phyloP scores from a whole-genome alignment of 1,284 basidiomycete species.

The Cryptococcus amylolentus region DNA sequence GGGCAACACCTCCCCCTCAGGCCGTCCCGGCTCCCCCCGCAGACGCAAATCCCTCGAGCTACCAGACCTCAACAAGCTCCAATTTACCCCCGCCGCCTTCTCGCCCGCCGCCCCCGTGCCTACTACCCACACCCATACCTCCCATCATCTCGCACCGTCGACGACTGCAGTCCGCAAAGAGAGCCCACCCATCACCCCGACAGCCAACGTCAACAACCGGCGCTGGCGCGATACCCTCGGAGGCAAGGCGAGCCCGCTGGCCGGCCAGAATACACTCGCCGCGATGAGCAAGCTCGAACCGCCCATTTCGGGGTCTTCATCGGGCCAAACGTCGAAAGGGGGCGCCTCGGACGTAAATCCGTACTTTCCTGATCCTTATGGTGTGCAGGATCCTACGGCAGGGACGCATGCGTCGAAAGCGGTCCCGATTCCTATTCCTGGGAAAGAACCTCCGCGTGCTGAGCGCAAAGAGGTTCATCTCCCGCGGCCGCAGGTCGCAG shows the following conservation, averaged over 20 bases:
- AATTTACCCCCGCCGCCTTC: conserved; percentile 37
- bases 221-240: conserved; percentile 36
- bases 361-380: conserved; percentile 34
- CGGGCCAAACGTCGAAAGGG: not conserved
- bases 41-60: conserved; percentile 48
- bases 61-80: conserved; percentile 48
- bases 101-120: conserved; percentile 35
- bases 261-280: conserved; percentile 17
- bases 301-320: conserved; percentile 8
- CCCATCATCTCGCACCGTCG: conserved; percentile 30
- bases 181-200: conserved; percentile 5
- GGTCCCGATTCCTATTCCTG: conserved; percentile 25
- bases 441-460: conserved; percentile 9
- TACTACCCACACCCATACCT: conserved; percentile 40
- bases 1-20: conserved; percentile 43
- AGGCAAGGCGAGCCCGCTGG: conserved; percentile 25
- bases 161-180: conserved; percentile 6
- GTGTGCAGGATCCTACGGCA: conserved; percentile 1
- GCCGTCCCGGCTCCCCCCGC: conserved; percentile 37
- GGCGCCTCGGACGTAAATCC: conserved; percentile 19
- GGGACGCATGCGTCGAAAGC: not conserved
- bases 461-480: conserved; percentile 26
- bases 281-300: conserved; percentile 35
- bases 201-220: not conserved
- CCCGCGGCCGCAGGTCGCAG: not conserved